phyloP scores from a whole-genome alignment of 805 yeast genomes.

The Candida orba region DNA sequence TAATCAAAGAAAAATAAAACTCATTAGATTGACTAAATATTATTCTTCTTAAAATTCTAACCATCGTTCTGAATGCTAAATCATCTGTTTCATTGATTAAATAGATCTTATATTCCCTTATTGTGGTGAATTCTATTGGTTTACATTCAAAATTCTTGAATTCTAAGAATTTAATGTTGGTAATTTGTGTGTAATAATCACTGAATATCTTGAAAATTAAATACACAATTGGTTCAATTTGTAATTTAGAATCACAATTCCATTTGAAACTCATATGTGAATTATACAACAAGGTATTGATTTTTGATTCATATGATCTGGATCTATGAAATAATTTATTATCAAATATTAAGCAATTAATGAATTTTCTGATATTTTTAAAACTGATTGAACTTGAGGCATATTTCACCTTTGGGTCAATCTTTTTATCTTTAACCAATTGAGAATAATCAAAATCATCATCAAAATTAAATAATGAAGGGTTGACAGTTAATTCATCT shows the following conservation, averaged over 20 bases:
- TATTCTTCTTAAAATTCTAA: background rate
- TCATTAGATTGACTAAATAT: background rate
- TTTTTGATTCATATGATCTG: background rate
- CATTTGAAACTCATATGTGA: background rate
- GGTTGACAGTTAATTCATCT: constrained; percentile 2
- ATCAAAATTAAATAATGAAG: background rate
- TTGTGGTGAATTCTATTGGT: background rate
- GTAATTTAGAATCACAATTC: constrained; percentile 2
- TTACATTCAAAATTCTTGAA: too few relatives aligned
- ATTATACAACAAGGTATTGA: background rate
- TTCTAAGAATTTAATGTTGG: background rate
- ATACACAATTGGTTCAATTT: constrained; percentile 4
- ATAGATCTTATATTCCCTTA: background rate
- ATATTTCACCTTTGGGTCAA: background rate
- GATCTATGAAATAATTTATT: background rate
- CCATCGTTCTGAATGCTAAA: background rate
- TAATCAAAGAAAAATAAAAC: constrained; percentile 1
- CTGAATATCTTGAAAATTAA: constrained; percentile 1
- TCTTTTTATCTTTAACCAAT: background rate
- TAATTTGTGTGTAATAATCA: background rate
- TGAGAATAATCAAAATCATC: constrained; percentile 3
- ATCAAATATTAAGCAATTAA: background rate
- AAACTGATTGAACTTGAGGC: background rate
- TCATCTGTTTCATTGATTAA: background rate
- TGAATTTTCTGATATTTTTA: background rate